Conservation (phyloP, 1,139 yeast genomes). For the Lodderomyces theae region DNA sequence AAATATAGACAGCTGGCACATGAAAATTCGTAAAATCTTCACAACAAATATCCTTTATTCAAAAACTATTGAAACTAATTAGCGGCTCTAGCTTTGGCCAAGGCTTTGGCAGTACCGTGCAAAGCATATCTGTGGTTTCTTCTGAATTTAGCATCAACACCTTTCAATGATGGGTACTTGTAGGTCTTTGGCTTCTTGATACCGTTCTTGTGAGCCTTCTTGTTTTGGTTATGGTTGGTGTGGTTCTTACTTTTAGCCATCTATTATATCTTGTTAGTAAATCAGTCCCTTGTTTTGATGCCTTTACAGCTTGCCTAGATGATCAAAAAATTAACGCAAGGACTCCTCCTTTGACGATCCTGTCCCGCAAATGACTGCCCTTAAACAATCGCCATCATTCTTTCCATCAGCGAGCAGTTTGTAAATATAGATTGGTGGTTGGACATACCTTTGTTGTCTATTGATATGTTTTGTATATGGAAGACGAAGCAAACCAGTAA, state of each 20-base stretch:
- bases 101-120: slow-evolving; percentile 94
- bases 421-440: not conserved
- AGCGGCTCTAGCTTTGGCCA: slow-evolving; percentile 72
- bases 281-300: not conserved
- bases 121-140: slow-evolving; percentile 99
- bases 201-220: slow-evolving; percentile 99
- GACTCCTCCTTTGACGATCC: not conserved
- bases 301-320: no score
- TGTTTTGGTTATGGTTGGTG: slow-evolving; percentile 99
- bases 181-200: slow-evolving; percentile 97
- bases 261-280: slow-evolving; percentile 36
- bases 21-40: not conserved
- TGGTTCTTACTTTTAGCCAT: slow-evolving; percentile 99
- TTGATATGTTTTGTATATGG: not conserved
- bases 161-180: slow-evolving; percentile 98
- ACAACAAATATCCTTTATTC: not conserved
- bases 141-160: slow-evolving; percentile 98
- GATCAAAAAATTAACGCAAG: no score
- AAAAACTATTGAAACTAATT: slow-evolving; percentile 13
- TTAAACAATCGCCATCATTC: not conserved
- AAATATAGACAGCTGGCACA: no score
- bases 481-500: not conserved
- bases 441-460: slow-evolving; percentile 2
- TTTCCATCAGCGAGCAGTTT: not conserved
- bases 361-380: no score